phyloP scores from a whole-genome alignment of 768 basidiomycete genomes.

The Agaricus subrufescens region DNA sequence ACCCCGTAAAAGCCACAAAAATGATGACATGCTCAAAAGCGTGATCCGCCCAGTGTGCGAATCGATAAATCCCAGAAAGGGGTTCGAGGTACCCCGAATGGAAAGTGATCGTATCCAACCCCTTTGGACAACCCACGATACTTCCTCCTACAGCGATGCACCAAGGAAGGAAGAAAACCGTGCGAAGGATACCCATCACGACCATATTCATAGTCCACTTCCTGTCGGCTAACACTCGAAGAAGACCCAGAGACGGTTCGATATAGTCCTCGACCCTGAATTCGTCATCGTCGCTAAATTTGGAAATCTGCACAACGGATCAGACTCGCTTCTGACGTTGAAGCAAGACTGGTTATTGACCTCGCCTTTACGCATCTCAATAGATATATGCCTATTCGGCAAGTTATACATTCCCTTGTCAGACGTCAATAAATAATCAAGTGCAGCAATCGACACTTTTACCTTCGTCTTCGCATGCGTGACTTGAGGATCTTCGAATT shows the following conservation, averaged over 20 bases:
- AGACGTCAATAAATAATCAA: background rate
- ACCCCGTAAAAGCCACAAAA: conserved; percentile 27
- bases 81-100: conserved; percentile 25
- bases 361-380: background rate
- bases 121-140: conserved; percentile 31
- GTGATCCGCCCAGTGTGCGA: conserved; percentile 35
- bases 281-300: background rate
- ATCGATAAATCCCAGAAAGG: conserved; percentile 30
- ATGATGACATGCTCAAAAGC: conserved; percentile 32
- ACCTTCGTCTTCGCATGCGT: background rate
- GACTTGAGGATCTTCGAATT: conserved; percentile 4
- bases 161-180: conserved; percentile 39
- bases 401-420: background rate
- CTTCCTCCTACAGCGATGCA: conserved; percentile 37
- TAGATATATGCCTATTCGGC: conserved; percentile 8
- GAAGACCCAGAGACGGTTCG: background rate
- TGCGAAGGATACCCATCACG: conserved; percentile 11
- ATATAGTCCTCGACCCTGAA: background rate
- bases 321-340: background rate
- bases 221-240: background rate
- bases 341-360: background rate
- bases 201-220: background rate
- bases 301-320: background rate
- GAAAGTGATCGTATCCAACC: conserved; percentile 34
- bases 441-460: background rate